phyloP scores from a whole-genome alignment of 805 yeast species.

The Ogataea sp. region DNA sequence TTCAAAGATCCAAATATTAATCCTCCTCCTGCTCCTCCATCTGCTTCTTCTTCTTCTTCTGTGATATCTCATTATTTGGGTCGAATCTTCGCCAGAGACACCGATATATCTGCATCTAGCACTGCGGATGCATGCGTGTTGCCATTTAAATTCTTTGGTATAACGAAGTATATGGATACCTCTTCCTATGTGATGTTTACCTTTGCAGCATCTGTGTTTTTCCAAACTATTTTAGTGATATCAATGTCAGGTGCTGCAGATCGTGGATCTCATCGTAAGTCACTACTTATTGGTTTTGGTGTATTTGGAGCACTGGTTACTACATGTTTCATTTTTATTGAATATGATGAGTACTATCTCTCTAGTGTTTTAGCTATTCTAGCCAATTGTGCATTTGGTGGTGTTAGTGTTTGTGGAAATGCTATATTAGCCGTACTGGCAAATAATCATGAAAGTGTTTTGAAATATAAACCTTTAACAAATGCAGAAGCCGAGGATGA shows the following conservation, averaged over 20 bases:
- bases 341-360: constrained; percentile 35
- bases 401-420: constrained; percentile 73
- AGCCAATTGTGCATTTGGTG: constrained; percentile 68
- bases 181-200: constrained; percentile 69
- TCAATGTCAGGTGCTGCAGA: constrained; percentile 70
- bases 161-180: constrained; percentile 47
- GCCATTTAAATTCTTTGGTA: constrained; percentile 19
- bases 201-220: constrained; percentile 59
- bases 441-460: constrained; percentile 24
- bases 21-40: constrained; percentile 23
- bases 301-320: constrained; percentile 50
- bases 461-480: not conserved
- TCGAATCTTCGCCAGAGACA: no score
- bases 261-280: constrained; percentile 52
- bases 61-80: no score
- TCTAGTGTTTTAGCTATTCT: constrained; percentile 47
- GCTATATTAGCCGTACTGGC: constrained; percentile 61
- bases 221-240: constrained; percentile 65
- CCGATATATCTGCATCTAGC: not conserved
- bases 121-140: constrained; percentile 21
- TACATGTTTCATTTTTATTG: constrained; percentile 31
- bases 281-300: constrained; percentile 49
- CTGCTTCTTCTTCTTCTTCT: constrained; percentile 10
- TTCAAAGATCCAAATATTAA: constrained; percentile 4
- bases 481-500: not conserved